Evolutionary conservation across 78 protist genomes (phyloP), one percentile per base, ranked within the genome.

Genomic region (Trichosphaerium sp.): DNA sequence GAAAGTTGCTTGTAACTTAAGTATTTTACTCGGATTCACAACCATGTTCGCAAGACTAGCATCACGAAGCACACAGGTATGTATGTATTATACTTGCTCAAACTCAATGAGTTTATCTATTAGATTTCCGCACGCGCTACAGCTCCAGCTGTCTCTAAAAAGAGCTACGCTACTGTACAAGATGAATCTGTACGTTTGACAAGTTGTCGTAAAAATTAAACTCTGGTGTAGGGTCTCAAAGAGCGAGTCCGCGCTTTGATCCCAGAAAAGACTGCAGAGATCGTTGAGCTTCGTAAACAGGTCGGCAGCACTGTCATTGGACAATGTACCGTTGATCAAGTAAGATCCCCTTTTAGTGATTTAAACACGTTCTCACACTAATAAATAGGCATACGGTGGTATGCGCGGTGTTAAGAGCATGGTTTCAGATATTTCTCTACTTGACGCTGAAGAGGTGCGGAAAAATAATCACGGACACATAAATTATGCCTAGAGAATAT

Each of bases 341-440:
- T 74, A 44, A n/a, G 78, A 63, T 12, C 6, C 7, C 5, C 54
- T 28, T n/a, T n/a, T 29, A 44, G 1, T 21, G 41, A 39, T 38
- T 23, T 15, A 12, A 51, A 6, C 43, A 4, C 11, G 39, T 4
- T 56, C 55, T 32, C 49, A 42, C 38, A 4, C 29, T 57, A 7
- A 31, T 60, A 4, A 4, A 48, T 11, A 74, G 88, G 89, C 92
- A 23, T 93, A 90, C 80, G 93, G 93, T 40, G 97, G 97, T 64
- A 88, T 88, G 94, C 90, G 97, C 55, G 85, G 88, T 47, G 87
- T 93, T 81, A 88, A 83, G 80, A 64, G 92, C 21, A 69, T 93
- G 59, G 82, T 89, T 28, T 73, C 84, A 54, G 97, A 93, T 82
- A 91, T 94, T 18, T 90, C 95, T 4, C 81, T 90, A 32, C 84